Base-by-base conservation (phyloP, 2,329 filamentous ascomycete genomes). In the Lachnellula occidentalis region DNA sequence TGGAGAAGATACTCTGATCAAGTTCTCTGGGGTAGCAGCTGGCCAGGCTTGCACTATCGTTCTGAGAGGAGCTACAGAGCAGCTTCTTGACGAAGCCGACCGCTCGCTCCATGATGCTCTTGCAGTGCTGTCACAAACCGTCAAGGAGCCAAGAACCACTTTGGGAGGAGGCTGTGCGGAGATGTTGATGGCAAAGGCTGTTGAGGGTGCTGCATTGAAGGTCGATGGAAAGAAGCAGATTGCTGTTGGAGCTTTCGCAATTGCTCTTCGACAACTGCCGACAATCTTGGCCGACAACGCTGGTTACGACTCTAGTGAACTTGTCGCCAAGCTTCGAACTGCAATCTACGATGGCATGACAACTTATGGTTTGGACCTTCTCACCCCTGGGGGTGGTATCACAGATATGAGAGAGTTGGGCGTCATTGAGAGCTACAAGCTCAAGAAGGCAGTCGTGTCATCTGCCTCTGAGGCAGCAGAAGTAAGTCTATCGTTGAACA, bases 121-220 rank as follows among this genome's bases (percentile, higher is more conserved):
- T 55, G 94, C 94, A 14, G 94, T 99, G 12, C 82, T 99, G 41
- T 97, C 92, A 9, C 94, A 99, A 74, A 99, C 94, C 1, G 89
- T 99, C 66, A 89, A 88, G 72, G 92, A 96, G 74, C 94, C 94
- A 50, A 85, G 90, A 70, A 95, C 92, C 42, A 97, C 94, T 0
- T 84, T 99, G 3, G 94, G 94, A 51, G 94, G 94, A 69, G 94
- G 94, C 27, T 97, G 91, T 69, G 92, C 92, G 4, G 94, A 99
- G 81, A 97, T 97, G 92, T 77, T 95, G 64, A 99, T 99, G 94
- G 90, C 92, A 61, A 96, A 96, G 79, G 94, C 94, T 7, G 94
- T 99, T 21, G 92, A 96, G 70, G 88, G 88, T 58, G 90, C 90
- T 5, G 92, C 92, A 21, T 92, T 95, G 58, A 92, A 95, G 66